These are phyloP conservation scores for Colletotrichum navitas DNA, from an alignment of 2,329 filamentous ascomycete species.

Conservation along the genomic window DNA sequence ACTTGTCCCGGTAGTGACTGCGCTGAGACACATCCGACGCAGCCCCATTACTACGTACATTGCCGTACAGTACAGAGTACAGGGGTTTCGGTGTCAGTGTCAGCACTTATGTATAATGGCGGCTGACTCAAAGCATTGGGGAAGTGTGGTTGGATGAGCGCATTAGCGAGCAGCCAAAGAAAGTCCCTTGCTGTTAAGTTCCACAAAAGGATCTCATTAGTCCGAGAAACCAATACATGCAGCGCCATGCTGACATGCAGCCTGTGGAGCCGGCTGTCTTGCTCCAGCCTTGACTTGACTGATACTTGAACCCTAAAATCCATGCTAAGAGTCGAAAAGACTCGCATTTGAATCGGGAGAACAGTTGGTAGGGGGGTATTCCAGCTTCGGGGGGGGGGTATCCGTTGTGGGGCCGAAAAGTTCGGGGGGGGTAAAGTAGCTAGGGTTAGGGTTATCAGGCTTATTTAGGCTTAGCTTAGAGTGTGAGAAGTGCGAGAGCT, in stretches of 20 bases:
- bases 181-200: background rate
- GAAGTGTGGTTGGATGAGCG: background rate
- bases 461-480: too few relatives aligned
- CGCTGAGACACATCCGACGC: background rate
- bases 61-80: background rate
- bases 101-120: background rate
- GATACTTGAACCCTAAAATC: background rate
- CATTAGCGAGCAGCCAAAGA: background rate
- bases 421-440: too few relatives aligned
- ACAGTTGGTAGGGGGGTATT: too few relatives aligned
- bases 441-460: too few relatives aligned
- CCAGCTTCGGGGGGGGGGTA: too few relatives aligned
- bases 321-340: too few relatives aligned
- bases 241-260: constrained; percentile 6
- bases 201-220: background rate
- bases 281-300: background rate
- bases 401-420: too few relatives aligned
- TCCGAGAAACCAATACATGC: background rate
- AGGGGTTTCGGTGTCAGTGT: background rate
- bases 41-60: too few relatives aligned
- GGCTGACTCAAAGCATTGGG: background rate
- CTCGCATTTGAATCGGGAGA: too few relatives aligned
- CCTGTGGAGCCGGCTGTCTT: background rate
- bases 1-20: background rate
- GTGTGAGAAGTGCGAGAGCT: too few relatives aligned